Percentiles rank a stretch among this genome's conserved stretches.
Conservation (phyloP, 2,329 filamentous ascomycete species). For the Alternaria solani region DNA sequence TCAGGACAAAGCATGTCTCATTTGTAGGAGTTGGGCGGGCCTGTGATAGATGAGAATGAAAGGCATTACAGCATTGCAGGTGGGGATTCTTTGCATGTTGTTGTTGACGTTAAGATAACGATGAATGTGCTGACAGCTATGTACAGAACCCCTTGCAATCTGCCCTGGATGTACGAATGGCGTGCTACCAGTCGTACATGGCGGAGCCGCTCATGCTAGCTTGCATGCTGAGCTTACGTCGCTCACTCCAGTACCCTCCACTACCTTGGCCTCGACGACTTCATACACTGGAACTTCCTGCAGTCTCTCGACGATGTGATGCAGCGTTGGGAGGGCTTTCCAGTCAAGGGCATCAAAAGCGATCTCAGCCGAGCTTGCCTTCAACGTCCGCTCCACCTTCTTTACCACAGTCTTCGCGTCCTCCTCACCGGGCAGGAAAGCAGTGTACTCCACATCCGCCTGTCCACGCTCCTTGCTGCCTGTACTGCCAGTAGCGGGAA, state of each 20-base stretch:
- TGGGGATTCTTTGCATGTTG: not conserved
- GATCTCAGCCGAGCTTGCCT: constrained; percentile 55
- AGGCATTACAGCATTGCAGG: not conserved
- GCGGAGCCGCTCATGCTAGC: not conserved
- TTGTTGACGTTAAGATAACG: not conserved
- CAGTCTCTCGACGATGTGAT: constrained; percentile 63
- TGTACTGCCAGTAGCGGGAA: constrained; percentile 60
- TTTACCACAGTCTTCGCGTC: constrained; percentile 44
- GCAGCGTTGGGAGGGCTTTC: constrained; percentile 66
- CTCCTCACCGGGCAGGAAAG: constrained; percentile 50
- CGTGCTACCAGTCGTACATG: not conserved
- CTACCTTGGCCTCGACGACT: constrained; percentile 64
- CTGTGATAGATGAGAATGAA: constrained; percentile 12
- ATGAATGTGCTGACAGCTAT: not conserved
- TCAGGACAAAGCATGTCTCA: constrained; percentile 13
- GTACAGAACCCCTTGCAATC: not conserved
- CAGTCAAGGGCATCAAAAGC: constrained; percentile 61
- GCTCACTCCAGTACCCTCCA: constrained; percentile 62
- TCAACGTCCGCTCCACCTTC: constrained; percentile 46
- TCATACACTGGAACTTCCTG: constrained; percentile 66
- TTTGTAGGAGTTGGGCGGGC: constrained; percentile 11
- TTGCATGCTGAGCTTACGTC: constrained; percentile 52
- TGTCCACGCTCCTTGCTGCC: constrained; percentile 54
- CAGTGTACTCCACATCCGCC: constrained; percentile 64
- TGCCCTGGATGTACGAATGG: not conserved